These are phyloP conservation scores for Diplosphaera chodatii DNA, from an alignment of 139 green algal genomes.

Conservation along the genomic window DNA sequence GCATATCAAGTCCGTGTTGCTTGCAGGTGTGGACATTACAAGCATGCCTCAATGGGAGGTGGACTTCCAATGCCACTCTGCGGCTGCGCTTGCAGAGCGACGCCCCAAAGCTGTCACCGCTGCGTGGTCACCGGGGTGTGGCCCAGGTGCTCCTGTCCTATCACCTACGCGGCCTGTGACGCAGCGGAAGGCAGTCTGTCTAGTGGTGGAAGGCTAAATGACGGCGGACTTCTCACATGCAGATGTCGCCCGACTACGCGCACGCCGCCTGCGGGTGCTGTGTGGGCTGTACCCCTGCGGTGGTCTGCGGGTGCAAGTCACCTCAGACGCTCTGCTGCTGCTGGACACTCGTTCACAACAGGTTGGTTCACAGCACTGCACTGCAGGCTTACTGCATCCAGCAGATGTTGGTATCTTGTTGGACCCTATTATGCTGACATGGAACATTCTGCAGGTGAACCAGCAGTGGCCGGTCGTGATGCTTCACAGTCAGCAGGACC, in stretches of 20 bases:
- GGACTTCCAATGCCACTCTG: neutral
- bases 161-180: too few species aligned
- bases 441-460: neutral
- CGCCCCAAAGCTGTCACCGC: neutral
- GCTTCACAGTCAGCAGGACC: neutral
- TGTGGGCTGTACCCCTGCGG: slow-evolving; percentile 5
- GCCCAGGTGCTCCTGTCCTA: neutral
- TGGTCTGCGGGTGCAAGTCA: slow-evolving; percentile 6
- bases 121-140: neutral
- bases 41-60: neutral
- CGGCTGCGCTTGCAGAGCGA: neutral
- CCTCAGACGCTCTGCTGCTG: slow-evolving; percentile 2
- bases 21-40: neutral
- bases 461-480: neutral
- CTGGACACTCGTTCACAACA: slow-evolving; percentile 5
- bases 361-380: too few species aligned
- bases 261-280: slow-evolving; percentile 7
- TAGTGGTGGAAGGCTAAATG: too few species aligned
- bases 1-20: too few species aligned
- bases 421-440: neutral
- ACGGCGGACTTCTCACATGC: too few species aligned
- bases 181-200: too few species aligned
- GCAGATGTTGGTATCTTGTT: neutral
- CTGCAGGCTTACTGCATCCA: neutral
- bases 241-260: slow-evolving; percentile 3